A percentile compares a stretch with the other conserved stretches of the same genome.
These are phyloP conservation scores for Colletotrichum liaoningense DNA, from an alignment of 2,329 filamentous ascomycete genomes.

Conservation along the genomic window DNA sequence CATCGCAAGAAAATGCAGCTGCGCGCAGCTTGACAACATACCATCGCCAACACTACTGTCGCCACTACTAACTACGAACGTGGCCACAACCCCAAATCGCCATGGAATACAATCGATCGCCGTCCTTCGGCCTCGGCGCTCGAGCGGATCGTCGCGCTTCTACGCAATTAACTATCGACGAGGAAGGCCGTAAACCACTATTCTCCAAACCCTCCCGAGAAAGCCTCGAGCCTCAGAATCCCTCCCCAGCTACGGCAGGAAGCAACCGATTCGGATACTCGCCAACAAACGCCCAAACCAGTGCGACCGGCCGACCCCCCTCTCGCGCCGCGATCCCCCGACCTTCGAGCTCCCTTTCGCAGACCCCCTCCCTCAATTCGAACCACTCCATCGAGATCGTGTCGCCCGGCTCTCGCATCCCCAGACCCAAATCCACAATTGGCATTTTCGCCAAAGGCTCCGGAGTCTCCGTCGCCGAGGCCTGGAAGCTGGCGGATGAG, in stretches of 20 bases:
- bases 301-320: background rate
- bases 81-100: conserved; percentile 6
- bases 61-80: conserved; percentile 7
- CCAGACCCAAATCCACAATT: conserved; percentile 42
- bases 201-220: conserved; percentile 45
- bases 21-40: conserved; percentile 19
- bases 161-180: conserved; percentile 47
- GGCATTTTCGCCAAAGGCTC: conserved; percentile 37
- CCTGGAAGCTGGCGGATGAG: conserved; percentile 51
- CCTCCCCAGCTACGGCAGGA: conserved; percentile 25
- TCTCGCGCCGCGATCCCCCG: conserved; percentile 40
- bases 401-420: conserved; percentile 47
- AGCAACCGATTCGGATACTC: conserved; percentile 34
- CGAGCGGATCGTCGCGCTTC: conserved; percentile 40
- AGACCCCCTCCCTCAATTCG: conserved; percentile 32
- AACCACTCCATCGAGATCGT: conserved; percentile 28
- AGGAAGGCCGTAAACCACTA: conserved; percentile 54
- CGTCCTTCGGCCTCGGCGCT: conserved; percentile 34
- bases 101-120: conserved; percentile 42
- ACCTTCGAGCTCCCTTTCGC: conserved; percentile 34
- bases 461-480: conserved; percentile 53
- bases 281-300: conserved; percentile 23
- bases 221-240: conserved; percentile 20
- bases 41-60: background rate
- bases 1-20: conserved; percentile 31